A percentile compares a stretch with the other conserved stretches of the same genome.
Conservation (phyloP, 306 rosid species). For the Ochetophila trinervis region DNA sequence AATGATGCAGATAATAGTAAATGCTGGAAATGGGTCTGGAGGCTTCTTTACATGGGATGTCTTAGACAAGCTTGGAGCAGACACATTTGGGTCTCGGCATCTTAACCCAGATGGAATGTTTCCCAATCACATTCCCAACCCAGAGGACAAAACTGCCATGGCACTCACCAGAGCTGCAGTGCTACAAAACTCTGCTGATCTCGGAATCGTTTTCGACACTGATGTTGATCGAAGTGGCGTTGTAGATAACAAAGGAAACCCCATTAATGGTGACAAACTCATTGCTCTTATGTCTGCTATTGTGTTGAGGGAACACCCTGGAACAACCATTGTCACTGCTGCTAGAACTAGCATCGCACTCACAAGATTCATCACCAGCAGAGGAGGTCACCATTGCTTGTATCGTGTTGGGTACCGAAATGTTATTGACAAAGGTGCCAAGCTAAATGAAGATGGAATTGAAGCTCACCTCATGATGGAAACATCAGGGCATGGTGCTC, state of each 20-base stretch:
- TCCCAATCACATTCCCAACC: slow-evolving; percentile 90
- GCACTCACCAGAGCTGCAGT: slow-evolving; percentile 73
- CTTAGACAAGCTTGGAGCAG: slow-evolving; percentile 89
- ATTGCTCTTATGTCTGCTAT: slow-evolving; percentile 86
- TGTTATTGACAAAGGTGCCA: slow-evolving; percentile 82
- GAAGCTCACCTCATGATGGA: slow-evolving; percentile 90
- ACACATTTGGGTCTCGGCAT: slow-evolving; percentile 84
- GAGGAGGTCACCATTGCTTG: slow-evolving; percentile 78
- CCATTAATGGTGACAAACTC: slow-evolving; percentile 77
- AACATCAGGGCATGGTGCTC: slow-evolving; percentile 92
- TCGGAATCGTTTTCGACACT: slow-evolving; percentile 82
- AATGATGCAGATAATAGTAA: slow-evolving; percentile 68
- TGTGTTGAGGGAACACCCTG: slow-evolving; percentile 70
- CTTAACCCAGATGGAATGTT: slow-evolving; percentile 92
- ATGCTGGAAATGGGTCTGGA: slow-evolving; percentile 94
- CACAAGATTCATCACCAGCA: slow-evolving; percentile 51
- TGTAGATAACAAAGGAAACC: slow-evolving; percentile 65
- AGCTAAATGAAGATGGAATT: slow-evolving; percentile 60
- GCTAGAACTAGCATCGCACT: slow-evolving; percentile 83
- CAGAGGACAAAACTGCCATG: slow-evolving; percentile 85
- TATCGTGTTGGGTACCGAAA: slow-evolving; percentile 85
- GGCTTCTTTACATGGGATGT: slow-evolving; percentile 92
- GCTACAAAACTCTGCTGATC: slow-evolving; percentile 60
- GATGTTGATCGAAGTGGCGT: slow-evolving; percentile 90
- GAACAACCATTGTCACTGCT: slow-evolving; percentile 69